Conservation (phyloP, 352 stramenopile species). For the Phytophthora fragariae region DNA sequence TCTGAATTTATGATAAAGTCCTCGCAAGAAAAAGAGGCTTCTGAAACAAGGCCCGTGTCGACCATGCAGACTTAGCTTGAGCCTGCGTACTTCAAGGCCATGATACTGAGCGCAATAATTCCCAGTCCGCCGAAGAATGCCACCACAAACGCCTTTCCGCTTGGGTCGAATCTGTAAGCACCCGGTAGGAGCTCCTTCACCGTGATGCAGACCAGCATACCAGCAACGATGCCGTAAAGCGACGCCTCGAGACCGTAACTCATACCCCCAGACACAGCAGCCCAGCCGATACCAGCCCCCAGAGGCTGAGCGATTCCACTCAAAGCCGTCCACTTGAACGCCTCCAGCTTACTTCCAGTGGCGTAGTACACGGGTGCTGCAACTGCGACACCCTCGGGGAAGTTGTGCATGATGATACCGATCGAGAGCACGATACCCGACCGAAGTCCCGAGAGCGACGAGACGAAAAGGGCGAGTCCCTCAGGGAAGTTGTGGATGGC, state of each 20-base stretch:
- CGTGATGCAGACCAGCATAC: conserved; percentile 95
- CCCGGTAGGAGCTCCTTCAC: conserved; percentile 93
- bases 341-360: conserved; percentile 92
- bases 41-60: neutral
- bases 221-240: conserved; percentile 93
- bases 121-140: conserved; percentile 88
- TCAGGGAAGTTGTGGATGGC: conserved; percentile 98
- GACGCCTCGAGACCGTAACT: conserved; percentile 79
- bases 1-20: neutral
- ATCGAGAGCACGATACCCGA: conserved; percentile 93
- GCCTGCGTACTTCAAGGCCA: conserved; percentile 83
- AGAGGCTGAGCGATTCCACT: conserved; percentile 92
- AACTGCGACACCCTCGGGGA: conserved; percentile 96
- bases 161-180: conserved; percentile 90
- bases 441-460: conserved; percentile 87
- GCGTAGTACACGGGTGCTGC: conserved; percentile 97
- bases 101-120: conserved; percentile 91
- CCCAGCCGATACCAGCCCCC: conserved; percentile 87
- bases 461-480: conserved; percentile 96
- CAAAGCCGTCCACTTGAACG: conserved; percentile 93
- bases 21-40: neutral
- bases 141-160: conserved; percentile 87
- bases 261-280: conserved; percentile 55
- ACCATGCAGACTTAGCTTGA: conserved; percentile 40
- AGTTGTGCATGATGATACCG: conserved; percentile 98